Evolutionary conservation across 352 stramenopile species (phyloP), one percentile per base, ranked within the genome.

Genomic region (Globisporangium canariense): DNA sequence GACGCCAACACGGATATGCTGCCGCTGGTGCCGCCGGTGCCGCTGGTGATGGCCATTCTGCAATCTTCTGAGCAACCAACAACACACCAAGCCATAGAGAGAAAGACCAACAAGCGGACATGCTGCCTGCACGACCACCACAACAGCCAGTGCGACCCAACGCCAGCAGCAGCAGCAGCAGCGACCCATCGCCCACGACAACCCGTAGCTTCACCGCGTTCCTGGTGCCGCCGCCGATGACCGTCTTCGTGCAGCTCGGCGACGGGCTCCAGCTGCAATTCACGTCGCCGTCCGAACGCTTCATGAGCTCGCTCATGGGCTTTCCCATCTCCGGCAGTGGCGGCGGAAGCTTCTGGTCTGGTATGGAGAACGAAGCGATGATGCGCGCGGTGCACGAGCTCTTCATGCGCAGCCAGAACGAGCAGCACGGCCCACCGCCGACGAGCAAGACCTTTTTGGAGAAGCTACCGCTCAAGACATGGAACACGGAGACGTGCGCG

Each of bases 361-460:
- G 40, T 25, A 50, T 41, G 14, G 43, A 73, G 18, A 53, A 63
- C 13, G 70, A 82, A n/a, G 63, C 58, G 2, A 73, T 89, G 45
- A 38, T 81, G 46, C 78, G 71, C 43, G 60, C 65, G 41, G 58
- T 92, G 50, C 80, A 90, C 55, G 83, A 90, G 60, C 70, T 90
- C 8, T 92, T 90, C 63, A 60, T 83, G 60, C 79, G 81, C 52
- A 78, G 69, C 40, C 83, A 92, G 64, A 67, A 52, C n/a, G 74
- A 90, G 58, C 62, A 76, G 58, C 81, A 88, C 32, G 83, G 83
- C 9, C 83, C 83, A 4, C 83, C 83, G 6, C 81, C 83, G 20
- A 92, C 83, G 18, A 88, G 79, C 68, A 90, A 89, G 62, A 28
- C 56, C 10, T 90, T 92, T 51, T 64, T 92, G 59, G 81, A 90